Percentiles rank a stretch among this genome's conserved stretches.
These are phyloP conservation scores for Ceratobasidium sp. DNA, from an alignment of 1,284 basidiomycete species.

Conservation along the genomic window DNA sequence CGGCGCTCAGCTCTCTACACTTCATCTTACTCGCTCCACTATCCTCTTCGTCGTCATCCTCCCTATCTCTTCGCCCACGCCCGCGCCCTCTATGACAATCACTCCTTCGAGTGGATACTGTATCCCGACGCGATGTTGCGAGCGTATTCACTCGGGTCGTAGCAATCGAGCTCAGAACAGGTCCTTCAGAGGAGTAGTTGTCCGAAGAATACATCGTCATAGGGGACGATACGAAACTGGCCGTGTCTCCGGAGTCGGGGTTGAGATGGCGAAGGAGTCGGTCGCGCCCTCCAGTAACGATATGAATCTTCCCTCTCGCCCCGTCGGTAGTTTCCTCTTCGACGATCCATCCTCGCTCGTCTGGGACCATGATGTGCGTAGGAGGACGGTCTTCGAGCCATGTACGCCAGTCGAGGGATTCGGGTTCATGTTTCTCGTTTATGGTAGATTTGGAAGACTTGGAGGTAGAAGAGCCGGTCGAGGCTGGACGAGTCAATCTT, in stretches of 20 bases:
- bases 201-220: constrained; percentile 17
- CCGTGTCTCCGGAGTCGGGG: neutral
- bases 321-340: constrained; percentile 8
- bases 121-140: constrained; percentile 36
- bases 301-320: constrained; percentile 7
- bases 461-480: neutral
- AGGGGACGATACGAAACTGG: neutral
- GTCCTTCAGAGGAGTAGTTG: neutral
- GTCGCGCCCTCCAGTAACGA: neutral
- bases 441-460: neutral
- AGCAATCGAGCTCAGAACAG: constrained; percentile 10
- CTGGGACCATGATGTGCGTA: neutral
- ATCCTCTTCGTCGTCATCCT: constrained; percentile 1
- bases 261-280: neutral
- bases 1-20: neutral
- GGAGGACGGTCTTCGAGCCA: neutral
- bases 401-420: neutral
- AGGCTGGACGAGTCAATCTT: no score
- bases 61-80: neutral
- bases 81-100: neutral
- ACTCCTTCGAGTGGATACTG: constrained; percentile 28
- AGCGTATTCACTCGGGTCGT: constrained; percentile 13
- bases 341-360: constrained; percentile 8
- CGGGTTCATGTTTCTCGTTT: no score
- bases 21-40: constrained; percentile 18